A percentile compares a stretch with the other conserved stretches of the same genome.
Evolutionary conservation across 2,329 filamentous ascomycete genomes (phyloP).

Genomic region (Phaeosphaeriaceae sp.): DNA sequence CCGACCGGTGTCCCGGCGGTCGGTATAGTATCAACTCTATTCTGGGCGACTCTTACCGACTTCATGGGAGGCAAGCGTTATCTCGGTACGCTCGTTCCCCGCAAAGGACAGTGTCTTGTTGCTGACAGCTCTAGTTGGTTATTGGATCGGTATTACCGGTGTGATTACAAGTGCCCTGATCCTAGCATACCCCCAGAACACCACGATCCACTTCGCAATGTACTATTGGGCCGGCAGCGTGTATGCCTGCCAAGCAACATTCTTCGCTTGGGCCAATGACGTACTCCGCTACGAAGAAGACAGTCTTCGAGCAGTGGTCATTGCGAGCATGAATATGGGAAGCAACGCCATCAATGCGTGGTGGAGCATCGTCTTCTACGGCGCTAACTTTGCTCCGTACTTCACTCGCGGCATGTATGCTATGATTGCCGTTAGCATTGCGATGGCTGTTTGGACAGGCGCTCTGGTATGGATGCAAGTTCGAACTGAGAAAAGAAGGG

Average conservation of each 20-base stretch:
- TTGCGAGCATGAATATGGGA: constrained; percentile 71
- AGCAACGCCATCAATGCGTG: constrained; percentile 72
- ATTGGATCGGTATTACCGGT: constrained; percentile 71
- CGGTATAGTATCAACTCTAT: constrained; percentile 64
- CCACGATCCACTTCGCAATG: constrained; percentile 65
- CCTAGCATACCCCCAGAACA: constrained; percentile 60
- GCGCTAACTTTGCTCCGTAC: constrained; percentile 69
- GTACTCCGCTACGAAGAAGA: constrained; percentile 69
- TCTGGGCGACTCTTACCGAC: constrained; percentile 74
- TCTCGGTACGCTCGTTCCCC: constrained; percentile 49
- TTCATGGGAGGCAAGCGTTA: constrained; percentile 68
- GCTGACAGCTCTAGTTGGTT: constrained; percentile 31
- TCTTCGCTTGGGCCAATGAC: constrained; percentile 80
- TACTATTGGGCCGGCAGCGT: constrained; percentile 75
- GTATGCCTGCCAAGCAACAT: constrained; percentile 76
- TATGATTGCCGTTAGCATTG: constrained; percentile 71
- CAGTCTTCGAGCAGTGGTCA: constrained; percentile 69
- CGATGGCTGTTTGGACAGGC: constrained; percentile 66
- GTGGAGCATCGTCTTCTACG: constrained; percentile 77
- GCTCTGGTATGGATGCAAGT: constrained; percentile 58
- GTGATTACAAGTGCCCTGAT: constrained; percentile 69
- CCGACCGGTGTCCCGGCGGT: constrained; percentile 62
- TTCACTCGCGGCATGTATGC: constrained; percentile 76
- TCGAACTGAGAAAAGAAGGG: constrained; percentile 48
- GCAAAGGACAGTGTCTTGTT: background rate